Evolutionary conservation across 2,329 filamentous ascomycete species (phyloP), one percentile per base, ranked within the genome.

Genomic region (Hypoxylon sp.): DNA sequence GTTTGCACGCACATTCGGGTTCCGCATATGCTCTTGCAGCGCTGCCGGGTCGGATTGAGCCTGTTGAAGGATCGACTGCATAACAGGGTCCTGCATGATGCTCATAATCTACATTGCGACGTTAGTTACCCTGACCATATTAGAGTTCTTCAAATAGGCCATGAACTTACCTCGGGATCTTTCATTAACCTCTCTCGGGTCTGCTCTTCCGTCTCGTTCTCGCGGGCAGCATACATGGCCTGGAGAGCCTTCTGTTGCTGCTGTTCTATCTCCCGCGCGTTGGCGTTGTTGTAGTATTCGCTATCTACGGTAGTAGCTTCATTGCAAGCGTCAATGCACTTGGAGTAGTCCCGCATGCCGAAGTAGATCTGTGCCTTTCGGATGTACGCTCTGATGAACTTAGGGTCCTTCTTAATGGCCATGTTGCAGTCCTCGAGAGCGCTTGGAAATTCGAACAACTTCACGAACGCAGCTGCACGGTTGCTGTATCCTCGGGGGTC

Each of bases 321-420:
- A 42, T 89, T 89, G 83, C 94, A 97, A 6, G 91, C 92, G 78
- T 99, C 96, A 65, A 98, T 85, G 78, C 93, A 97, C 81, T 94
- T 95, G 81, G 91, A 97, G 86, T 97, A 98, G 82, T 99, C 95
- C 81, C 96, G 93, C 96, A 99, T 99, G 75, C 94, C 94, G 74
- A 96, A 94, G 81, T 95, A 93, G 46, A 94, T 94, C 83, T 98
- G 94, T 0, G 94, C 94, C 86, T 98, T 98, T 79, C 96, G 92
- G 75, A 99, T 92, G 82, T 98, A 98, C 6, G 96, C 96, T 63
- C 95, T 91, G 82, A 98, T 95, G 81, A 99, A 99, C 78, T 91
- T 92, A 64, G 92, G 87, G 76, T 99, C 96, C 75, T 91, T 92
- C 87, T 94, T 92, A 84, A 97, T 97, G 48, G 96, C 96, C 73